Conservation (phyloP, 108 stramenopile genomes). For the Stephanodiscus triporus region DNA sequence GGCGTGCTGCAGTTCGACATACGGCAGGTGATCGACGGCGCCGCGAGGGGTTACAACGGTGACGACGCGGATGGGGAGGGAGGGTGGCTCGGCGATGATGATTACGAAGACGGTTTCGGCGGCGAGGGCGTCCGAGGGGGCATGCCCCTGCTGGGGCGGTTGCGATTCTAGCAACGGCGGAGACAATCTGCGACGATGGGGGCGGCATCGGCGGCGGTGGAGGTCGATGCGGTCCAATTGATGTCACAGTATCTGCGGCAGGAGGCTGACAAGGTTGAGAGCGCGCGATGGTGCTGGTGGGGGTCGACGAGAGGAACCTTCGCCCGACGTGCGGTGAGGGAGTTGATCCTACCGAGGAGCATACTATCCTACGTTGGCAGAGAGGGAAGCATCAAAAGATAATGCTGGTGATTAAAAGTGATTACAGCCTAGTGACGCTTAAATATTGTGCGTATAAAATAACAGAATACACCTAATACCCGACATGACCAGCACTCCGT, state of each 20-base stretch:
- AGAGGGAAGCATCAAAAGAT: too few species aligned
- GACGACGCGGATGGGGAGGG: background rate
- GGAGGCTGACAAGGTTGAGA: conserved; percentile 6
- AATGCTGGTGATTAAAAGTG: too few species aligned
- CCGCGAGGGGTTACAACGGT: background rate
- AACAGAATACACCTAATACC: conserved; percentile 4
- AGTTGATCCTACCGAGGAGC: conserved; percentile 30
- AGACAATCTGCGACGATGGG: background rate
- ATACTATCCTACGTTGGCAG: background rate
- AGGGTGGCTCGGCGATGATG: background rate
- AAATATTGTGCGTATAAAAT: too few species aligned
- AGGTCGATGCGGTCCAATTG: conserved; percentile 21
- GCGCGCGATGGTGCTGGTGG: conserved; percentile 22
- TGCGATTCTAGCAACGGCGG: conserved; percentile 23
- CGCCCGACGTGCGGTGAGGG: conserved; percentile 15
- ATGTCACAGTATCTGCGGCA: conserved; percentile 33
- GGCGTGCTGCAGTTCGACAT: conserved; percentile 33
- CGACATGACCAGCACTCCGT: conserved; percentile 30
- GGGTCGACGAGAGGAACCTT: conserved; percentile 16
- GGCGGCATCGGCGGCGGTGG: background rate
- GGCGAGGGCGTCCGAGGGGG: background rate
- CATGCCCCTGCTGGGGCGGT: background rate
- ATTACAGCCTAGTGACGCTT: too few species aligned
- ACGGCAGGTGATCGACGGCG: conserved; percentile 19
- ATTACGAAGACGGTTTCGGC: background rate